Percentiles rank a stretch among this genome's conserved stretches.
phyloP scores from a whole-genome alignment of 163 green algal genomes.

The Scenedesmus sp. region DNA sequence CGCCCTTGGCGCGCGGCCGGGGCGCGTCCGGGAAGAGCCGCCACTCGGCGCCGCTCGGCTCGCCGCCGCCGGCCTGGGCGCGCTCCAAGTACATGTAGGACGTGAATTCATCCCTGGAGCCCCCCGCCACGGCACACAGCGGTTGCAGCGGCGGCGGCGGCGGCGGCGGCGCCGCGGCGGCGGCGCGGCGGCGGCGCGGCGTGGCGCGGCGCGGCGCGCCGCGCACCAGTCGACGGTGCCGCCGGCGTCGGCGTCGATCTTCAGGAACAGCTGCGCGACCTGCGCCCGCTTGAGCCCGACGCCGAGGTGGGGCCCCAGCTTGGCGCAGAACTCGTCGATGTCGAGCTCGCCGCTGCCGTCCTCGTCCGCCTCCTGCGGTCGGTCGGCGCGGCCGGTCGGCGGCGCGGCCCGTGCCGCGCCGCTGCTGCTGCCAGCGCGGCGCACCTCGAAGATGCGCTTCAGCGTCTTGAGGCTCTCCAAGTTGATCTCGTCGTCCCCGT shows the following conservation, averaged over 20 bases:
- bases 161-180: no score
- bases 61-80: conserved; percentile 48
- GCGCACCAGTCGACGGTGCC: conserved; percentile 85
- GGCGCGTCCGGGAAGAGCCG: conserved; percentile 74
- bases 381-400: not conserved
- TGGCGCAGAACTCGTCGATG: conserved; percentile 82
- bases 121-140: not conserved
- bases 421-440: not conserved
- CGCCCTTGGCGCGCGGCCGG: no score
- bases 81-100: conserved; percentile 88
- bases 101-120: conserved; percentile 82
- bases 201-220: no score
- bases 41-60: conserved; percentile 69
- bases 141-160: not conserved
- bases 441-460: conserved; percentile 79
- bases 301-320: conserved; percentile 76
- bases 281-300: conserved; percentile 55
- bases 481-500: conserved; percentile 66
- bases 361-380: conserved; percentile 74
- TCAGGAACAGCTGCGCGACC: conserved; percentile 87
- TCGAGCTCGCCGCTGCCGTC: conserved; percentile 86
- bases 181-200: no score
- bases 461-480: conserved; percentile 68
- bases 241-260: conserved; percentile 89
- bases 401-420: not conserved